Conservation (phyloP, 1,284 basidiomycete species). For the Singerocomus inundabilis region DNA sequence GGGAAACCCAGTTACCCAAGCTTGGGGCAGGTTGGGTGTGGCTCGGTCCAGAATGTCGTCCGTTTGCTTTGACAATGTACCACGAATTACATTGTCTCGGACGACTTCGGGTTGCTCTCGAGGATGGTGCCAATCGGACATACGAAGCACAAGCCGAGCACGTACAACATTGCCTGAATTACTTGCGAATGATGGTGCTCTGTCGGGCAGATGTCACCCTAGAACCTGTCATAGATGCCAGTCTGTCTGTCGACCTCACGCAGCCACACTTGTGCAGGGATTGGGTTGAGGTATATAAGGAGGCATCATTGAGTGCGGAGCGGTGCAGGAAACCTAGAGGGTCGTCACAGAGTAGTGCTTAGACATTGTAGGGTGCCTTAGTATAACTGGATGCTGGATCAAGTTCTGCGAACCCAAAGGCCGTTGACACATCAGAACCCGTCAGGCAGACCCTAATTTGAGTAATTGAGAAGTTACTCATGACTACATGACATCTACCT, state of each 20-base stretch:
- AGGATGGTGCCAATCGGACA: slow-evolving; percentile 17
- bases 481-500: background rate
- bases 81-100: slow-evolving; percentile 36
- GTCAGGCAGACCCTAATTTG: no score
- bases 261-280: slow-evolving; percentile 46
- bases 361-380: background rate
- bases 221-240: slow-evolving; percentile 33
- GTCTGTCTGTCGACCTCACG: slow-evolving; percentile 38
- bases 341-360: background rate
- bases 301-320: slow-evolving; percentile 19
- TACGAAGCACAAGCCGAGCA: slow-evolving; percentile 37
- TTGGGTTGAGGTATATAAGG: slow-evolving; percentile 44
- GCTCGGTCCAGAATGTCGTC: slow-evolving; percentile 25
- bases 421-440: no score
- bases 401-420: no score
- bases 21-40: slow-evolving; percentile 26
- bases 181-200: slow-evolving; percentile 34
- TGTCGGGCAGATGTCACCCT: slow-evolving; percentile 37
- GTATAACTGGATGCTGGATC: background rate
- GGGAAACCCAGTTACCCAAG: slow-evolving; percentile 25
- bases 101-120: slow-evolving; percentile 24
- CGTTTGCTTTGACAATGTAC: slow-evolving; percentile 33
- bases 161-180: slow-evolving; percentile 39
- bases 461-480: no score
- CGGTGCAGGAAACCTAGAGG: slow-evolving; percentile 8